These are phyloP conservation scores for Chaetothyriales sp. DNA, from an alignment of 2,329 filamentous ascomycete species.

Conservation along the genomic window DNA sequence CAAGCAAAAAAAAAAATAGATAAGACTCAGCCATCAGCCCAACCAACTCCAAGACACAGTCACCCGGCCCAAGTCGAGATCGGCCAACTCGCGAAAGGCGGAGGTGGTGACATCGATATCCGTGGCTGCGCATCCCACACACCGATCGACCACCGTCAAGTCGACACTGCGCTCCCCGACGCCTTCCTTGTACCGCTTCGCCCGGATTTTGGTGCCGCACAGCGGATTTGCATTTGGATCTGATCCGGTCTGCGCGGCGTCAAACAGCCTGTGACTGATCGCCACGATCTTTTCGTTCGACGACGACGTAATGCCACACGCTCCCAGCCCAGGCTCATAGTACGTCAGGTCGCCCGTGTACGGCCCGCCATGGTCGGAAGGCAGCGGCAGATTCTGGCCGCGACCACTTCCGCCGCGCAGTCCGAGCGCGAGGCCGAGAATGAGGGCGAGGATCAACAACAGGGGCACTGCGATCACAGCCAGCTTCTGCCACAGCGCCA, in stretches of 20 bases:
- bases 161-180: slow-evolving; percentile 39
- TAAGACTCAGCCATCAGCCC: slow-evolving; percentile 11
- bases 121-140: slow-evolving; percentile 34
- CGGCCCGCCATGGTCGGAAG: slow-evolving; percentile 32
- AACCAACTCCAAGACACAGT: slow-evolving; percentile 38
- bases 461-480: background rate
- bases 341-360: slow-evolving; percentile 54
- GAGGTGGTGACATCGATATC: slow-evolving; percentile 37
- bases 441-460: slow-evolving; percentile 7
- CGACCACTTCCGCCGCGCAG: slow-evolving; percentile 8
- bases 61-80: slow-evolving; percentile 33
- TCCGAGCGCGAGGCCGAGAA: slow-evolving; percentile 14
- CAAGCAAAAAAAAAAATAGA: too few relatives aligned
- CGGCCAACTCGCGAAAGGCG: slow-evolving; percentile 34
- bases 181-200: slow-evolving; percentile 32
- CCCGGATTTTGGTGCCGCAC: slow-evolving; percentile 52
- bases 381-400: slow-evolving; percentile 34
- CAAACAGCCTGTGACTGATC: slow-evolving; percentile 52
- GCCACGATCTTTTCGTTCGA: slow-evolving; percentile 48
- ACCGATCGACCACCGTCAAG: slow-evolving; percentile 55
- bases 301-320: slow-evolving; percentile 47
- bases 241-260: slow-evolving; percentile 37
- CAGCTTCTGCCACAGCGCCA: background rate
- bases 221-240: slow-evolving; percentile 51
- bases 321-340: slow-evolving; percentile 51